phyloP scores from a whole-genome alignment of 2,329 filamentous ascomycete genomes.

The Aspergillus neoniger region DNA sequence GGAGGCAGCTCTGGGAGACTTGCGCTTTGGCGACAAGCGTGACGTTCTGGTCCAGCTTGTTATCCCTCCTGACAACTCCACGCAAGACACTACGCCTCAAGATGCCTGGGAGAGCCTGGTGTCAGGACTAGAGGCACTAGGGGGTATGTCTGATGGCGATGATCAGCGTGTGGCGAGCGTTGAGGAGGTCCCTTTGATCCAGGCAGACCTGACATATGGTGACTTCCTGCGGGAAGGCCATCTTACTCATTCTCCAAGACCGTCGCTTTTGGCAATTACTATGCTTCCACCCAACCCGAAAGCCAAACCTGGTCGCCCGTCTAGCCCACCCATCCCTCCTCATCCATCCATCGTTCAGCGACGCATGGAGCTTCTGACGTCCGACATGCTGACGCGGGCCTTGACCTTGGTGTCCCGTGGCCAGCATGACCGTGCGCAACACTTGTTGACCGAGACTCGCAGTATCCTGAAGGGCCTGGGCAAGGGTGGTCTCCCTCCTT shows the following conservation, averaged over 20 bases:
- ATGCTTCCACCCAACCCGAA: conserved; percentile 73
- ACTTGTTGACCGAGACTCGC: conserved; percentile 86
- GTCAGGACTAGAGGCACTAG: conserved; percentile 88
- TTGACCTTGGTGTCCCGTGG: conserved; percentile 86
- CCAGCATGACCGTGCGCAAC: conserved; percentile 91
- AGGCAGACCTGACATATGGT: conserved; percentile 90
- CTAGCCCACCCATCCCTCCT: conserved; percentile 82
- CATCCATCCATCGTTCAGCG: conserved; percentile 94
- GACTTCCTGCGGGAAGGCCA: conserved; percentile 90
- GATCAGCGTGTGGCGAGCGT: conserved; percentile 81
- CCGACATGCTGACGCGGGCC: conserved; percentile 93
- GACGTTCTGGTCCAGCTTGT: conserved; percentile 93
- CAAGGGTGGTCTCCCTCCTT: conserved; percentile 88
- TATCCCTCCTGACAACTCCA: conserved; percentile 80
- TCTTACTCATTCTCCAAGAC: conserved; percentile 80
- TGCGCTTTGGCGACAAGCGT: conserved; percentile 92
- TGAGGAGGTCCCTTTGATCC: conserved; percentile 91
- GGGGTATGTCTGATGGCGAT: conserved; percentile 82
- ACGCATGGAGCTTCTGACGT: conserved; percentile 95
- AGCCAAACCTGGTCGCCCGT: conserved; percentile 57
- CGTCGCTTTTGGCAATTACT: conserved; percentile 89
- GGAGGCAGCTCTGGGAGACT: conserved; percentile 85
- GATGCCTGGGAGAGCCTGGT: conserved; percentile 98
- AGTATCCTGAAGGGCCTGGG: conserved; percentile 94
- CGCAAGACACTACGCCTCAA: conserved; percentile 81